Conservation (phyloP, 2,329 filamentous ascomycete genomes). For the Septoria petroselini region DNA sequence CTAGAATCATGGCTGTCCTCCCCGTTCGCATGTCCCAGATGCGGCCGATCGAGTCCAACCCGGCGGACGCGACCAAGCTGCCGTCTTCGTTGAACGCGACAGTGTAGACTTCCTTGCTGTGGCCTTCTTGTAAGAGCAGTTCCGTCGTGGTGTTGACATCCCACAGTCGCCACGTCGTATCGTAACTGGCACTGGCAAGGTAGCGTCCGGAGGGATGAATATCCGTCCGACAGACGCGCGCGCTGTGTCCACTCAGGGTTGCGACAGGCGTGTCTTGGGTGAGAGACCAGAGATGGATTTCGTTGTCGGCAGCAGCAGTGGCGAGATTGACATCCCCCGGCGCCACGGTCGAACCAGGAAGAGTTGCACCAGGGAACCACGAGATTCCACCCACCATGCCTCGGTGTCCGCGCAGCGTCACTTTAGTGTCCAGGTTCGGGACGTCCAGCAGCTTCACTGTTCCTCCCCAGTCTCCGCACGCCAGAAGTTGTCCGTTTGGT, state of each 20-base stretch:
- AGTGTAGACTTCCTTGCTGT: conserved; percentile 88
- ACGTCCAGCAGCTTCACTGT: conserved; percentile 82
- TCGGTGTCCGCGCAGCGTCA: conserved; percentile 75
- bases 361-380: conserved; percentile 81
- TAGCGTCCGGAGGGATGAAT: conserved; percentile 91
- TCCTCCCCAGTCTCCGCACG: conserved; percentile 90
- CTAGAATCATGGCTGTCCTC: conserved; percentile 90
- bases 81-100: conserved; percentile 89
- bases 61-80: conserved; percentile 85
- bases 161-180: conserved; percentile 96
- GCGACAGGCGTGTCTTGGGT: conserved; percentile 79
- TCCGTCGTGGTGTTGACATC: conserved; percentile 83
- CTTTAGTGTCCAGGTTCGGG: conserved; percentile 74
- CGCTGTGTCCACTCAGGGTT: conserved; percentile 77
- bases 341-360: conserved; percentile 68
- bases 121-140: conserved; percentile 85
- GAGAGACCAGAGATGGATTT: conserved; percentile 86
- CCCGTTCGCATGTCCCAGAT: conserved; percentile 95
- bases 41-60: conserved; percentile 87
- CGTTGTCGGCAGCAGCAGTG: conserved; percentile 83
- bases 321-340: conserved; percentile 72
- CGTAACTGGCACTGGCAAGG: conserved; percentile 87
- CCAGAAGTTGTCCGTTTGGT: conserved; percentile 76
- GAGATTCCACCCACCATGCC: conserved; percentile 86
- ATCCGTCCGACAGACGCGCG: conserved; percentile 85